Percentiles rank a stretch among this genome's conserved stretches.
Conservation (phyloP, 129 eudicot genomes). For the Oenanthe sinensis region DNA sequence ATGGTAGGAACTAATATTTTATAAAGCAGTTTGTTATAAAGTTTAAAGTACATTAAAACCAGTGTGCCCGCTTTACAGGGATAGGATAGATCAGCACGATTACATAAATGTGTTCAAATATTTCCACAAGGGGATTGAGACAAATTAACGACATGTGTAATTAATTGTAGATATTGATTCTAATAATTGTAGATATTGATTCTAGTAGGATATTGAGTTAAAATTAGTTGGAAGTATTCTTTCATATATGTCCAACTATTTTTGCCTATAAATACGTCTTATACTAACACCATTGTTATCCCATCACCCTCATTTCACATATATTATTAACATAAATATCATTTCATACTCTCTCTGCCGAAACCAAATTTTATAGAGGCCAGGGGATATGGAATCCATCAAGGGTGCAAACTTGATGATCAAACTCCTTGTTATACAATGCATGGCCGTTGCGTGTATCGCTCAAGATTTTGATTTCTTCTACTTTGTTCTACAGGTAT, state of each 20-base stretch:
- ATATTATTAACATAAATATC: no score
- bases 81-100: background rate
- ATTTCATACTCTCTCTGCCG: background rate
- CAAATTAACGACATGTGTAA: background rate
- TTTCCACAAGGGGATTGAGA: background rate
- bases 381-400: background rate
- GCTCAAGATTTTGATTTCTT: constrained; percentile 41
- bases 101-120: background rate
- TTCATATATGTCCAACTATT: no score
- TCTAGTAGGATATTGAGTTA: no score
- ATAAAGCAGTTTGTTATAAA: no score
- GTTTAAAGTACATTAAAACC: no score
- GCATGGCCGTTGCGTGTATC: constrained; percentile 9
- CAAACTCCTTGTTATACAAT: constrained; percentile 18
- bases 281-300: background rate
- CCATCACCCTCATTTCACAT: background rate
- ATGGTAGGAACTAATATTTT: no score
- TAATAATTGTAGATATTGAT: no score
- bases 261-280: background rate
- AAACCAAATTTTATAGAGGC: background rate
- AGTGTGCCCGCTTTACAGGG: no score
- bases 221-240: background rate
- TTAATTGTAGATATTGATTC: background rate
- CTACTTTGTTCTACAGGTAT: constrained; percentile 51
- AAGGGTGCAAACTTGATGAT: background rate